Base-by-base conservation (phyloP, 148 eudicot species). In the Silene conica region DNA sequence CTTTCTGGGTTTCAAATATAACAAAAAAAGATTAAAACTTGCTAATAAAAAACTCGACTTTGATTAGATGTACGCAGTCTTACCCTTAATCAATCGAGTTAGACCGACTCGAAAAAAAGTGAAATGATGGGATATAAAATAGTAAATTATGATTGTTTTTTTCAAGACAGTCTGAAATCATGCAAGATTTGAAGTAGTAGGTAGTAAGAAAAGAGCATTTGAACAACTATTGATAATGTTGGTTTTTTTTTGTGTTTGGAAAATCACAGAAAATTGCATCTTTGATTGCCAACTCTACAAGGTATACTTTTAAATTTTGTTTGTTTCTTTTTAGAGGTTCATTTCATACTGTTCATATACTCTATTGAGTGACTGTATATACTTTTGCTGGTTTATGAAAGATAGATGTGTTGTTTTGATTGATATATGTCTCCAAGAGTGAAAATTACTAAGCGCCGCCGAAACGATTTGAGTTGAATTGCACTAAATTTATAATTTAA, bases 201-300 rank as follows among this genome's bases (percentile, higher is more conserved):
- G 89, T 84, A 80, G 55, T 48, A 79, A 59, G 89, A 88, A 80
- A 75, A 82, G 45, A 78, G 85, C 85, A 85, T 85, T 72, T 85
- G 82, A 93, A 89, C 86, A 68, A 48, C 23, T 46, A 15, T 38
- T 68, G 62, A 83, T 62, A 72, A 67, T 63, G 55, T 65, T 55
- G 43, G 38, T 31, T 31, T 54, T 60, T 19, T 77, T 23, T 41
- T 54, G 75, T 41, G 45, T n/a, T 64, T 77, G 65, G 71, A 64
- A 50, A 77, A 69, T 69, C n/a, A 52, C 11, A 52, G 31, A 19
- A 67, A 21, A 14, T 61, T n/a, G 63, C 75, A 70, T 69, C 59
- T 62, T 72, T 69, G 22, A 38, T 81, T 84, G 84, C 86, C 82
- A 67, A 84, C 86, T 76, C 59, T 59, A 48, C 80, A 84, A 78